Evolutionary conservation across 768 basidiomycete genomes (phyloP).

Genomic region (Gyrodon lividus): DNA sequence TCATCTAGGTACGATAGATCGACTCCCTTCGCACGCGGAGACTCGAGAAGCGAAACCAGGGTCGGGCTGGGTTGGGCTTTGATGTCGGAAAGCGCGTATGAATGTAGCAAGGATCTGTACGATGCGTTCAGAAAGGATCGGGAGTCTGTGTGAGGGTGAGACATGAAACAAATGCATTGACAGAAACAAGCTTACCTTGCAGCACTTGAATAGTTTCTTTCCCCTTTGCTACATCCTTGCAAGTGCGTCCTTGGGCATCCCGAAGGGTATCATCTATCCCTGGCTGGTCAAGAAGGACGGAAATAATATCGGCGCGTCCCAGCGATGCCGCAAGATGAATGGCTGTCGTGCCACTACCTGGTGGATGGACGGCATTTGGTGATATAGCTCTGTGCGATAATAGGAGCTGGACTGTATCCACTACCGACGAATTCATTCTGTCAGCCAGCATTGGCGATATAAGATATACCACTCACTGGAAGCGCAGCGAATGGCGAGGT

Average conservation of each 20-base stretch:
- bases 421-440: constrained; percentile 34
- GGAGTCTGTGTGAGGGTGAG: constrained; percentile 54
- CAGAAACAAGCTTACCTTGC: constrained; percentile 48
- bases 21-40: constrained; percentile 65
- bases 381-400: constrained; percentile 75
- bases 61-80: constrained; percentile 40
- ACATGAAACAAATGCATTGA: not conserved
- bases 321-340: constrained; percentile 73
- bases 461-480: constrained; percentile 49
- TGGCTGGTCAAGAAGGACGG: constrained; percentile 75
- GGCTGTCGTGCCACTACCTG: constrained; percentile 68
- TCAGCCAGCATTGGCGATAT: not conserved
- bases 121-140: constrained; percentile 72
- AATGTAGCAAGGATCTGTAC: constrained; percentile 69
- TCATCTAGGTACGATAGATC: constrained; percentile 83
- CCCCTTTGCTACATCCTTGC: constrained; percentile 68
- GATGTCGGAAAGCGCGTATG: constrained; percentile 65
- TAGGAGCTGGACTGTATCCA: constrained; percentile 64
- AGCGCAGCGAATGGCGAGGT: constrained; percentile 81
- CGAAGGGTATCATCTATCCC: constrained; percentile 74
- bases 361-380: constrained; percentile 75
- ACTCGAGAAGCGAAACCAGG: constrained; percentile 59
- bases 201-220: constrained; percentile 67
- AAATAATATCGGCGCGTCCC: constrained; percentile 70
- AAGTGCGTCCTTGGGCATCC: constrained; percentile 65